Base-by-base conservation (phyloP, 2,329 filamentous ascomycete genomes). In the Ceratocystiopsis sp. region DNA sequence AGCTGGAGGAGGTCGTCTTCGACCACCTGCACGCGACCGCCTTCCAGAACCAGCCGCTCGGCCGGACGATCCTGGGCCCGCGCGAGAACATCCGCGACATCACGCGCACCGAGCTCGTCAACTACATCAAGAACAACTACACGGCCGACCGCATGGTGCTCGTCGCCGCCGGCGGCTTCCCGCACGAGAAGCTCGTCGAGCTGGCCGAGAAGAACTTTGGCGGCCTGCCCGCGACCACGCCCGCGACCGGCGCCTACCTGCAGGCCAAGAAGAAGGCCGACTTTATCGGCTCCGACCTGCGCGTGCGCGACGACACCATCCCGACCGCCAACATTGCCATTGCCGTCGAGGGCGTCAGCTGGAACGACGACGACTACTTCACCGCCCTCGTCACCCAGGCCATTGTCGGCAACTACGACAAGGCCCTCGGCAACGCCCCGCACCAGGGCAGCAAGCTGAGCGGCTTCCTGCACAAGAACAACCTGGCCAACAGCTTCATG, bases 81-180 rank as follows among this genome's bases (percentile, higher is more conserved):
- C 87, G 86, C 67, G 79, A 98, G 73, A 98, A 98, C 75, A 98
- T 98, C 64, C 78, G 86, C 63, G 86, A 81, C 65, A 98, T 98
- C 67, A 80, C 82, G 65, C 81, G 86, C 57, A 77, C 84, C 57
- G 89, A 98, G 66, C 75, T 98, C 54, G 69, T 73, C 63, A 83
- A 83, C 71, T 98, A 98, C 71, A 96, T 98, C 75, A 94, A 93
- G 75, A 91, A 77, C 69, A 98, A 98, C 78, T 98, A 98, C 75
- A 95, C 87, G 46, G 89, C 91, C 52, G 91, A 98, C 69, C 87
- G 93, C 64, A 98, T 98, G 89, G 89, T 98, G 52, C 81, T 98
- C 40, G 91, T 95, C 54, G 87, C 87, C 61, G 80, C 91, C 52
- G 91, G 91, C 64, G 91, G 91, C 56, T 73, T 98, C 51, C 85